A percentile compares a stretch with the other conserved stretches of the same genome.
Evolutionary conservation across 2,329 filamentous ascomycete genomes (phyloP).

Genomic region (Neofusicoccum laricinum): DNA sequence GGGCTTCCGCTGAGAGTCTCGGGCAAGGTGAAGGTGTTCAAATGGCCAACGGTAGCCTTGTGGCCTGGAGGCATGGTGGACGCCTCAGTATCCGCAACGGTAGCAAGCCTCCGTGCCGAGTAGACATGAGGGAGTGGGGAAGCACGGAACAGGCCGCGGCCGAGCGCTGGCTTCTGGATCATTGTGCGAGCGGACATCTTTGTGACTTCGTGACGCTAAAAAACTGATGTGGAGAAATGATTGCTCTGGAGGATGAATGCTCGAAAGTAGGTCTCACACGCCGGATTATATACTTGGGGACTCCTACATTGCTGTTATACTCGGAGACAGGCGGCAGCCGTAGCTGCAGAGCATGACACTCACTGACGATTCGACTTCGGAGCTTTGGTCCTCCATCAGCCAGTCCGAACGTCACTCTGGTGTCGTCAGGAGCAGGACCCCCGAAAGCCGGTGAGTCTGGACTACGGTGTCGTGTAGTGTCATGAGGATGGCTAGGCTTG

Average conservation of each 20-base stretch:
- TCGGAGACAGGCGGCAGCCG: neutral
- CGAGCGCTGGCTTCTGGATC: neutral
- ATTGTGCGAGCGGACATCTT: neutral
- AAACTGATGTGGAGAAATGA: neutral
- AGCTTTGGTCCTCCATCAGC: neutral
- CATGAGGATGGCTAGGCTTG: neutral
- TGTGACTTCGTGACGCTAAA: neutral
- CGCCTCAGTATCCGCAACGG: neutral
- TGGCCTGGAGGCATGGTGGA: slow-evolving; percentile 28
- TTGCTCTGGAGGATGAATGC: neutral
- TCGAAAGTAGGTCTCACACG: neutral
- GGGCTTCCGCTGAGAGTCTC: slow-evolving; percentile 33
- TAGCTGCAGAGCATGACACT: neutral
- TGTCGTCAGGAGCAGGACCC: neutral
- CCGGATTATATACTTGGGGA: neutral
- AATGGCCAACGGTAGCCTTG: slow-evolving; percentile 28
- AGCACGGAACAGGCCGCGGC: neutral
- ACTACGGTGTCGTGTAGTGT: neutral
- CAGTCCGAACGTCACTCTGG: neutral
- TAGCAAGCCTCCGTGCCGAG: neutral
- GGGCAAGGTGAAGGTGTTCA: slow-evolving; percentile 46
- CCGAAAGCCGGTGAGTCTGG: neutral
- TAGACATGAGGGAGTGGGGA: neutral
- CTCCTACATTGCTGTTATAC: neutral
- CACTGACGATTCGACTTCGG: neutral